Evolutionary conservation across 2,329 filamentous ascomycete species (phyloP), one percentile per base, ranked within the genome.

Genomic region (Beauveria bassiana): DNA sequence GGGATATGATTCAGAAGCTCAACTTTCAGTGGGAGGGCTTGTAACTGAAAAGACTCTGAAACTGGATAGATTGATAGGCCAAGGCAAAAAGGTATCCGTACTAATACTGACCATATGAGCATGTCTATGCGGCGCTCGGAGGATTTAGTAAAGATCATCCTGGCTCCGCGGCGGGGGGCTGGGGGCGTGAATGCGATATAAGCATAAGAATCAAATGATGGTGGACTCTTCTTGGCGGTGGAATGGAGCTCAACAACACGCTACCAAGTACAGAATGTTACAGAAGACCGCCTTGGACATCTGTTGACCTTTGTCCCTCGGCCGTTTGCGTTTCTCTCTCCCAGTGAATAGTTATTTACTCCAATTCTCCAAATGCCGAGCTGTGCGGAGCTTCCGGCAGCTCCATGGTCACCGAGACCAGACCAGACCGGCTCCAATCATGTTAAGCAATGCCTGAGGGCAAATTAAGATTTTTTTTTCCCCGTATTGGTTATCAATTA

Each of bases 171-270:
- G 7, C 24, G 49, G 49, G 47, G 47, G 26, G 18, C 7, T 7
- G 43, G 43, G 54, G 54, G 54, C 54, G 54, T 57, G n/a, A 43
- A 49, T 47, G 43, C 43, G 54, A 57, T 57, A 57, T 49, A 57
- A 57, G 54, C 54, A 57, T 57, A 57, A 49, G 3, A 40, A 20
- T 24, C 22, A 28, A n/a, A 43, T n/a, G 0, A 43, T 50, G 20
- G 46, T 50, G 46, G 46, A 28, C 42, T 24, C 20, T 22, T 26
- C 34, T 38, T 38, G 34, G 34, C 14, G 34, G 34, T 38, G 34
- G 16, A 38, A 38, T 38, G 34, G 14, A 38, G 34, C 34, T 38
- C 34, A 38, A 38, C 34, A 38, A 12, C 34, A 38, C 34, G 14
- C 34, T 16, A 38, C 12, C 6, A 38, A 6, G 5, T 38, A 16